phyloP scores from a whole-genome alignment of 2,329 filamentous ascomycete species.

The Fulvia fulva region DNA sequence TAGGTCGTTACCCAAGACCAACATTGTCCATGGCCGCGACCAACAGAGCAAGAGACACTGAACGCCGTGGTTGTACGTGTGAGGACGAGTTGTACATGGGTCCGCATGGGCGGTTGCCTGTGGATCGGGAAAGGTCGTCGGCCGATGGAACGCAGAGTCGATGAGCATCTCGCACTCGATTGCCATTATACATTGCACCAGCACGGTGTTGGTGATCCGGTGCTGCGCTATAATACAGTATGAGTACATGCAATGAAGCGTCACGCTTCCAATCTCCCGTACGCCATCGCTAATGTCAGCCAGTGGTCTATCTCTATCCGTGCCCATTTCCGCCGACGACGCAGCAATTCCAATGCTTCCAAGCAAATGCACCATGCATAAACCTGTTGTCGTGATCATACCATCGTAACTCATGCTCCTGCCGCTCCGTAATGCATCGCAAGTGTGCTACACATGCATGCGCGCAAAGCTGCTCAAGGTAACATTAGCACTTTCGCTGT shows the following conservation, averaged over 20 bases:
- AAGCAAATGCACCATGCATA: constrained; percentile 10
- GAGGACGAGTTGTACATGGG: too few species aligned
- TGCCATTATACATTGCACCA: not conserved
- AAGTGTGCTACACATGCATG: constrained; percentile 36
- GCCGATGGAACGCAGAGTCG: too few species aligned
- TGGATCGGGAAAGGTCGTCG: too few species aligned
- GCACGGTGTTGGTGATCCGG: not conserved
- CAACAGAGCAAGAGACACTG: too few species aligned
- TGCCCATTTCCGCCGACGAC: not conserved
- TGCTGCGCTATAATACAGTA: constrained; percentile 14
- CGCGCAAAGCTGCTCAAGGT: constrained; percentile 34
- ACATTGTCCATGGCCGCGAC: not conserved
- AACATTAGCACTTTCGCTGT: constrained; percentile 29
- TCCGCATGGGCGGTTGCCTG: too few species aligned
- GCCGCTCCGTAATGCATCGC: constrained; percentile 29
- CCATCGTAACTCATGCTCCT: constrained; percentile 30
- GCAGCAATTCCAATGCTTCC: constrained; percentile 2
- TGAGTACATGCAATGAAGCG: constrained; percentile 13
- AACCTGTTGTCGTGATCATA: constrained; percentile 20
- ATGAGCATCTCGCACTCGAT: not conserved
- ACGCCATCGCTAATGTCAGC: constrained; percentile 18
- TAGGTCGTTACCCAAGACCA: not conserved
- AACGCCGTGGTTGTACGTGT: too few species aligned
- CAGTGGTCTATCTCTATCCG: constrained; percentile 4
- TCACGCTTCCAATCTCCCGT: constrained; percentile 2